Conservation (phyloP, 305 asterid species). For the Solanum hybrid region DNA sequence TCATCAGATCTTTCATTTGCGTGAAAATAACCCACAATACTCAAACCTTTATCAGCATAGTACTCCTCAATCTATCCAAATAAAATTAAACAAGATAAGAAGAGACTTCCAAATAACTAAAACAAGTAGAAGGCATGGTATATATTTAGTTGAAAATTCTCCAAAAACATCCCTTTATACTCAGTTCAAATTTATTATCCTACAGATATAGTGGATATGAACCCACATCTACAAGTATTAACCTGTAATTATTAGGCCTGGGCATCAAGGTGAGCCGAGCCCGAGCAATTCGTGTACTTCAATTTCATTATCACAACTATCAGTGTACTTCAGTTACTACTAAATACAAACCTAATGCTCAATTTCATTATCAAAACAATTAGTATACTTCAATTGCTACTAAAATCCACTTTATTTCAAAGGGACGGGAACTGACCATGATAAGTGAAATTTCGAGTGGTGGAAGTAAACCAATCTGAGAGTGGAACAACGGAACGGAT, state of each 20-base stretch:
- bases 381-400: not conserved
- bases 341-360: not conserved
- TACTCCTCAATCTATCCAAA: slow-evolving; percentile 36
- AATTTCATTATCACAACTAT: not conserved
- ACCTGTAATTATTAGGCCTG: not conserved
- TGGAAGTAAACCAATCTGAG: slow-evolving; percentile 67
- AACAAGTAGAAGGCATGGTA: not conserved
- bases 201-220: not conserved
- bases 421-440: slow-evolving; percentile 30
- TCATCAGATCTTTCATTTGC: slow-evolving; percentile 78
- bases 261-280: not conserved
- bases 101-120: not conserved
- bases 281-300: not conserved
- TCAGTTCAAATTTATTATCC: not conserved
- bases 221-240: not conserved
- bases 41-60: slow-evolving; percentile 27
- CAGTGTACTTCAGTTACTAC: not conserved
- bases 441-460: slow-evolving; percentile 65
- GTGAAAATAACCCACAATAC: slow-evolving; percentile 40
- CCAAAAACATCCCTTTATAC: not conserved
- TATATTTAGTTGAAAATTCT: not conserved
- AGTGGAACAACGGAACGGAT: slow-evolving; percentile 63
- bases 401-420: not conserved
- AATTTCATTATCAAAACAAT: not conserved
- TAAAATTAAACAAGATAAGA: not conserved